Percentiles rank a stretch among this genome's conserved stretches.
These are phyloP conservation scores for Thelonectria rubi DNA, from an alignment of 2,329 filamentous ascomycete species.

Conservation along the genomic window DNA sequence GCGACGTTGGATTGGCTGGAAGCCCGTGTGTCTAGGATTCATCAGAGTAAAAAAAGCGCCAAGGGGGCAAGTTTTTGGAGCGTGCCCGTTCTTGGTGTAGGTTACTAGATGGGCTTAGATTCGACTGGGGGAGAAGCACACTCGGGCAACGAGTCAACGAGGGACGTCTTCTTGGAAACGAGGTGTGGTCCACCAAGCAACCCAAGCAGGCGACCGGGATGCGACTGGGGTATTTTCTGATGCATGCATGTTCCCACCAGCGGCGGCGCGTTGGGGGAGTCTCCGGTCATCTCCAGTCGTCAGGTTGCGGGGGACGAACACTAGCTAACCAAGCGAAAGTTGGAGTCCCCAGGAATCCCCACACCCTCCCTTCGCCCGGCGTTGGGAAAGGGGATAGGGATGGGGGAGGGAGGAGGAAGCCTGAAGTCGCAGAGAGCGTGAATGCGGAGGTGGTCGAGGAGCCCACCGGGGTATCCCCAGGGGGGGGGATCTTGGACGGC, in stretches of 20 bases:
- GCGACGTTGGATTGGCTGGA: slow-evolving; percentile 17
- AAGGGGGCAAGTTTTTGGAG: slow-evolving; percentile 9
- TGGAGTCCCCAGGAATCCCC: slow-evolving; percentile 41
- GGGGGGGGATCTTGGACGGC: slow-evolving; percentile 14
- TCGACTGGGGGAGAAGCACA: not conserved
- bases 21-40: slow-evolving; percentile 29
- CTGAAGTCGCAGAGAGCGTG: slow-evolving; percentile 28
- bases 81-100: slow-evolving; percentile 6
- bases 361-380: slow-evolving; percentile 42
- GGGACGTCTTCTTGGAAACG: slow-evolving; percentile 8
- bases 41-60: slow-evolving; percentile 18
- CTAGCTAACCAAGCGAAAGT: slow-evolving; percentile 28
- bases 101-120: slow-evolving; percentile 3
- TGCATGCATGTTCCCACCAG: too few relatives aligned
- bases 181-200: slow-evolving; percentile 6
- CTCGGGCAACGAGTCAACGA: not conserved
- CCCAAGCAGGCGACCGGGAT: slow-evolving; percentile 7
- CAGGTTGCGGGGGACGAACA: slow-evolving; percentile 38
- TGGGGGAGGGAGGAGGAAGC: not conserved
- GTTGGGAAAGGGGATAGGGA: slow-evolving; percentile 3
- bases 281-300: slow-evolving; percentile 26
- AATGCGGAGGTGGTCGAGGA: slow-evolving; percentile 26
- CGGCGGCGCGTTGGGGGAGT: not conserved
- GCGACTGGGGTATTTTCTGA: slow-evolving; percentile 3
- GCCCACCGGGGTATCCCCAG: slow-evolving; percentile 14